Percentiles rank a stretch among this genome's conserved stretches.
Conservation (phyloP, 768 basidiomycete species). For the Mycena latifolia region DNA sequence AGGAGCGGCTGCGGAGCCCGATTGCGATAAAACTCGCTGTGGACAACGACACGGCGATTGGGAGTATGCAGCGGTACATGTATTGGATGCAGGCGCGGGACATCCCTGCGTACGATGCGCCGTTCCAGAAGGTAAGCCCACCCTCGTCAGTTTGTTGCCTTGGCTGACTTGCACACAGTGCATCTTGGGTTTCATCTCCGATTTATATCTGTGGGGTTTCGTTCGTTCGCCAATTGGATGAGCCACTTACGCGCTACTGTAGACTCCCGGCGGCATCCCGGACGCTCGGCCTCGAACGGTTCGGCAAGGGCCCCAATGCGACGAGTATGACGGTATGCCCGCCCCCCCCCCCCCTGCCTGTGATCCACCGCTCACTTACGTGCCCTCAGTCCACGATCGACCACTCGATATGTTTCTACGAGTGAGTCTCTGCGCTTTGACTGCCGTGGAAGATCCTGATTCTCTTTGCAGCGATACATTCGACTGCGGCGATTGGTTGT, state of each 20-base stretch:
- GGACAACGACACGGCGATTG: constrained; percentile 53
- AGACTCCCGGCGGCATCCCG: constrained; percentile 71
- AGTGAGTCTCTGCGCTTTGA: constrained; percentile 53
- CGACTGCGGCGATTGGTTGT: constrained; percentile 83
- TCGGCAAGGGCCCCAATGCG: constrained; percentile 61
- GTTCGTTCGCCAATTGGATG: background rate
- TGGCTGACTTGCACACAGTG: constrained; percentile 60
- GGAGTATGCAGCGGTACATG: constrained; percentile 67
- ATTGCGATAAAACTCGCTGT: constrained; percentile 72
- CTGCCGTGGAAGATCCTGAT: background rate
- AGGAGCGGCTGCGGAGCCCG: constrained; percentile 80
- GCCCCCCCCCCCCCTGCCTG: background rate
- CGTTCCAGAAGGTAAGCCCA: constrained; percentile 78
- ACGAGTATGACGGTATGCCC: constrained; percentile 71
- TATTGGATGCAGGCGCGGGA: constrained; percentile 87
- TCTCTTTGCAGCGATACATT: constrained; percentile 69
- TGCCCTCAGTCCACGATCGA: constrained; percentile 41
- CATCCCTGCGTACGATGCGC: constrained; percentile 72
- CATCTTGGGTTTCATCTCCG: constrained; percentile 84
- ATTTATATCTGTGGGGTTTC: constrained; percentile 76
- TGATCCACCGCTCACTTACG: background rate
- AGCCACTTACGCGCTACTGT: background rate
- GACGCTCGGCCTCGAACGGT: constrained; percentile 66
- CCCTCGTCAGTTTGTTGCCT: background rate
- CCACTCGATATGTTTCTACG: constrained; percentile 85